phyloP scores from a whole-genome alignment of 805 yeast species.

The Ogataea wickerhamii region DNA sequence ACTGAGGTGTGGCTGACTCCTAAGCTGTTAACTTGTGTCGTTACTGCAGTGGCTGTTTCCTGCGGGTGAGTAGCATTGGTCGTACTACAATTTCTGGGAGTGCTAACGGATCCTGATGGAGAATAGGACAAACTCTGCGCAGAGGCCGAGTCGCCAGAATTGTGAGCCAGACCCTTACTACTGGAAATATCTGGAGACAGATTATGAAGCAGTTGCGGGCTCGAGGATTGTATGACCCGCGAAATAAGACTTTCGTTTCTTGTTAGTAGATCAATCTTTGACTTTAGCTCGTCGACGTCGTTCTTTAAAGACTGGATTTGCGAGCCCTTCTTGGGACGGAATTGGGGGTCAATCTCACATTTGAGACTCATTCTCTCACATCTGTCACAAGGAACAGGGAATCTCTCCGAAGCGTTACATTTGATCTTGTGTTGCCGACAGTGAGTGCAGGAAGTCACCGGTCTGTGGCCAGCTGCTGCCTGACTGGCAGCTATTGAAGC shows the following conservation, averaged over 20 bases:
- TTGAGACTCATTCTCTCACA: constrained; percentile 75
- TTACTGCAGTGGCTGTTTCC: constrained; percentile 5
- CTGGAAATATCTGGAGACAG: constrained; percentile 3
- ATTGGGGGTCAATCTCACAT: constrained; percentile 89
- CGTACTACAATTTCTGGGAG: not conserved
- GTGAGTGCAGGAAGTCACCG: constrained; percentile 90
- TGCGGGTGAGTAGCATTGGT: not conserved
- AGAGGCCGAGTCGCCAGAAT: not conserved
- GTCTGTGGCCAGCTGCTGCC: constrained; percentile 61
- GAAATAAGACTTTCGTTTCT: constrained; percentile 67
- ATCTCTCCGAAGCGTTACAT: constrained; percentile 84
- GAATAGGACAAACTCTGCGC: not conserved
- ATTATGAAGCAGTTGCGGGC: constrained; percentile 6
- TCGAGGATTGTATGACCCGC: constrained; percentile 49
- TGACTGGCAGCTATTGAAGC: not conserved
- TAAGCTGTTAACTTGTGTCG: constrained; percentile 19
- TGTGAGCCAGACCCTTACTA: constrained; percentile 1
- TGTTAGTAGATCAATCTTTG: constrained; percentile 63
- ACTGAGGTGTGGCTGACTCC: constrained; percentile 19
- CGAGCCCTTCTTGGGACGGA: constrained; percentile 87
- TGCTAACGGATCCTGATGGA: not conserved
- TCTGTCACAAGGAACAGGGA: constrained; percentile 77
- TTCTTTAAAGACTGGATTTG: constrained; percentile 80
- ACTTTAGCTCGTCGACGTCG: constrained; percentile 77
- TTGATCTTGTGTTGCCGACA: constrained; percentile 93